Evolutionary conservation across 257 asterid genomes (phyloP), one percentile per base, ranked within the genome.

Genomic region (Vinca minor): DNA sequence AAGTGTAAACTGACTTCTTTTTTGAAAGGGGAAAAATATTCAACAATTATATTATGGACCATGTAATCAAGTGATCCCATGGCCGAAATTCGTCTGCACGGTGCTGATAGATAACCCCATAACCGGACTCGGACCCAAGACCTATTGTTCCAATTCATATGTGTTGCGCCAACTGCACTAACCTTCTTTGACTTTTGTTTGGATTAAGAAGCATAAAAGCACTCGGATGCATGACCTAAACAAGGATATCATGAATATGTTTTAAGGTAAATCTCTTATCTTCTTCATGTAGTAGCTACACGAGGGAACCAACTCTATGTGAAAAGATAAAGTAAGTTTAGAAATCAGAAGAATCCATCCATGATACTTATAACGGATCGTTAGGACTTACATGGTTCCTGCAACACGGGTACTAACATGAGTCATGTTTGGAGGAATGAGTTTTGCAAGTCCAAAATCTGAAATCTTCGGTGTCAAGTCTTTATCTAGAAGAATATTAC

Each of bases 391-490:
- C 98, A 93, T 76, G 23, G 98, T 93, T 75, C 98, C 98, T 0
- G 97, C 97, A 8, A 93, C 98, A 2, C 96, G 95, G 31, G 98
- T 93, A 52, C 98, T 93, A 70, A 93, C 87, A 62, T 93, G 98
- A 53, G 96, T 85, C 85, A 76, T 71, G 79, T 87, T 81, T 12
- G 91, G 70, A 63, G 96, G 96, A 65, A 93, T 81, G 74, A 93
- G 95, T 82, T 85, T 93, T 53, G 98, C 98, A 42, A 89, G 89
- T 47, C 98, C 98, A 54, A 93, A 93, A 83, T 93, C 98, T 18
- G 98, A 93, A 62, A 89, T 89, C 76, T 76, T 93, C 14, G 98
- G 97, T 21, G 83, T 85, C 83, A 85, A 76, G 63, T 85, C 89
- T 69, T 73, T 82, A 76, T 84, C 96, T 0, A 93, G 95, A 65